phyloP scores from a whole-genome alignment of 371 early-diverging fungal genomes.

The Choanephora cucurbitarum region DNA sequence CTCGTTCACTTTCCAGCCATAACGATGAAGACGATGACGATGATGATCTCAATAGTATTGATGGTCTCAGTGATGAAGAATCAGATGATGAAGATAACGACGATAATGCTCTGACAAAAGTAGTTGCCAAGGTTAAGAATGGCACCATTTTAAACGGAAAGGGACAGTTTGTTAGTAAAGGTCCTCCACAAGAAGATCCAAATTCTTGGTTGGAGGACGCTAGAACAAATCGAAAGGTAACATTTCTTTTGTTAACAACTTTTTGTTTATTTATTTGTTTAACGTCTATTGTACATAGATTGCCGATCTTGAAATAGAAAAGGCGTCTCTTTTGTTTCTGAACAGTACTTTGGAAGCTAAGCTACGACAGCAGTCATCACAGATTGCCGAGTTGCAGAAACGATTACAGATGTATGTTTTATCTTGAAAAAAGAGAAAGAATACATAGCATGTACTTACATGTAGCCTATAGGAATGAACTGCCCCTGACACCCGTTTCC shows the following conservation, averaged over 20 bases:
- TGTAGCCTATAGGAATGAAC: slow-evolving; percentile 21
- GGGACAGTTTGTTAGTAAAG: slow-evolving; percentile 48
- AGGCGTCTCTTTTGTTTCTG: slow-evolving; percentile 44
- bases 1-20: slow-evolving; percentile 8
- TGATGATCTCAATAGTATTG: slow-evolving; percentile 20
- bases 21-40: slow-evolving; percentile 6
- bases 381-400: slow-evolving; percentile 47
- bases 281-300: slow-evolving; percentile 28
- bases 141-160: slow-evolving; percentile 56
- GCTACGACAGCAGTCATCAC: slow-evolving; percentile 42
- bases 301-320: slow-evolving; percentile 56
- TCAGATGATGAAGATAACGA: slow-evolving; percentile 12
- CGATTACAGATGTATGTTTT: slow-evolving; percentile 41
- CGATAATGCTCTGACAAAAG: slow-evolving; percentile 25
- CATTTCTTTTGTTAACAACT: neutral
- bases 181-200: slow-evolving; percentile 22
- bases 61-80: slow-evolving; percentile 16
- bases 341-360: slow-evolving; percentile 48
- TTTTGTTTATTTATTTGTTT: slow-evolving; percentile 5
- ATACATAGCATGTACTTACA: slow-evolving; percentile 8
- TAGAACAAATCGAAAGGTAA: slow-evolving; percentile 31
- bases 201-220: slow-evolving; percentile 38
- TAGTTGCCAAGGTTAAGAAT: slow-evolving; percentile 46
- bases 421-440: slow-evolving; percentile 4
- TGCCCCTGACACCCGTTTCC: slow-evolving; percentile 32